Base-by-base conservation (phyloP, 179 eudicot genomes). In the Patellifolia procumbens region DNA sequence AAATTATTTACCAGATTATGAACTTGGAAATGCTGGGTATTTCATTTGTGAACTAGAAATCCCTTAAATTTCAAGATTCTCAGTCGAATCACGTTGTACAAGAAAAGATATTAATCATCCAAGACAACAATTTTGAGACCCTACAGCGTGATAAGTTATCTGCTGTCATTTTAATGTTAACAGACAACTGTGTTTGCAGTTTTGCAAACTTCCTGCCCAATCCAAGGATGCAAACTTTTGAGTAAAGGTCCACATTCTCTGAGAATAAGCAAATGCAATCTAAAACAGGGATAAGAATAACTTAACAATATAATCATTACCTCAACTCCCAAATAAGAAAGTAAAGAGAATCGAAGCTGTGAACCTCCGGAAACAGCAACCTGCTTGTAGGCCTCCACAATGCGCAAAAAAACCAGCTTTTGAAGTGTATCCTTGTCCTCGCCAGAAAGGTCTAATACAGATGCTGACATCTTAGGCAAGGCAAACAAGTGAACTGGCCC, bases 381-480 rank as follows among this genome's bases (percentile, higher is more conserved):
- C 76, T 96, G 96, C 82, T 96, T 93, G 83, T 96, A 93, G 35
- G 99, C 96, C 79, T 96, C 95, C 84, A 93, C 70, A 56, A 96
- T 89, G 68, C 91, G 96, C 64, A 80, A 68, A 75, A 93, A 93
- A 34, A 93, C 88, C 68, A 78, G 66, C 77, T 89, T 85, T 83
- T 96, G 98, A 71, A 96, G 75, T 49, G 82, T 70, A 82, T 96
- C 99, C 86, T 87, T 96, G 73, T 87, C 90, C 73, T 90, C 91
- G 66, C 89, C 92, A 72, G 87, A 78, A 51, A 96, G 91, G 78
- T 79, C 83, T 58, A 96, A 52, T 28, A 88, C 86, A 80, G 99
- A 92, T 48, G 97, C 99, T 56, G 96, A 87, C 77, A 96, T 80
- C 89, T 89, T 93, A 64, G 99, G 99, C 76, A 96, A 86, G 72